Percentiles rank a stretch among this genome's conserved stretches.
Evolutionary conservation across 768 basidiomycete genomes (phyloP).

Genomic region (Rhizopogon vinicolor): DNA sequence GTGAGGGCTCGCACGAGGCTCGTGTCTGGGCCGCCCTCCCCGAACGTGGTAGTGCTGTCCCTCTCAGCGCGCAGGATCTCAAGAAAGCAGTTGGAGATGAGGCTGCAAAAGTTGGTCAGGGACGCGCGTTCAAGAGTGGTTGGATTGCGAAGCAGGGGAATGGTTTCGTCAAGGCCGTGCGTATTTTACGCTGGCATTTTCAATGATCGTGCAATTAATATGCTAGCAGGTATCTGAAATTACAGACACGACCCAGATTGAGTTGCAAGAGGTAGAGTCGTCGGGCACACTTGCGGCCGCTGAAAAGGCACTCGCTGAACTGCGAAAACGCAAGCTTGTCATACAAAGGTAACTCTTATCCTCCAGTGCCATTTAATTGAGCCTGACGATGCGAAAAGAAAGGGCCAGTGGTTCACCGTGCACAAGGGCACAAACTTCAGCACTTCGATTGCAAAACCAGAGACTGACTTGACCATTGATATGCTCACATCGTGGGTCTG

Average conservation of each 20-base stretch:
- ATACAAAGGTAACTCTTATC: conserved; percentile 58
- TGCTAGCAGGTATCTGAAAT: conserved; percentile 53
- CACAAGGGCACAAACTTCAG: conserved; percentile 83
- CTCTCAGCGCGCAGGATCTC: conserved; percentile 63
- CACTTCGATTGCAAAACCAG: conserved; percentile 86
- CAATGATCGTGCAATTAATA: conserved; percentile 3
- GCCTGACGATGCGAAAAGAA: conserved; percentile 44
- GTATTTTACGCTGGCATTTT: conserved; percentile 24
- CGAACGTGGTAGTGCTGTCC: conserved; percentile 59
- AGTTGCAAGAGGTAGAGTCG: conserved; percentile 68
- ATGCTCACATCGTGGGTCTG: conserved; percentile 83
- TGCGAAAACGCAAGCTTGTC: conserved; percentile 89
- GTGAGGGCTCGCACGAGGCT: conserved; percentile 90
- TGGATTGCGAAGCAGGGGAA: conserved; percentile 93
- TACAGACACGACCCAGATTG: conserved; percentile 67
- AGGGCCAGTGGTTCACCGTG: conserved; percentile 93
- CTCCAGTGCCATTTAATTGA: conserved; percentile 1
- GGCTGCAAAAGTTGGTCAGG: conserved; percentile 89
- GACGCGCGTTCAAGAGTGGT: conserved; percentile 92
- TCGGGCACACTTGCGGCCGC: conserved; percentile 70
- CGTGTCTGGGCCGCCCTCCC: conserved; percentile 89
- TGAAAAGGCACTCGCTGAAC: conserved; percentile 80
- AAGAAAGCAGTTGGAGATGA: conserved; percentile 82
- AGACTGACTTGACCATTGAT: conserved; percentile 94
- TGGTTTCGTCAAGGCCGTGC: conserved; percentile 80